phyloP scores from a whole-genome alignment of 257 asterid species.

The Cruciata laevipes region DNA sequence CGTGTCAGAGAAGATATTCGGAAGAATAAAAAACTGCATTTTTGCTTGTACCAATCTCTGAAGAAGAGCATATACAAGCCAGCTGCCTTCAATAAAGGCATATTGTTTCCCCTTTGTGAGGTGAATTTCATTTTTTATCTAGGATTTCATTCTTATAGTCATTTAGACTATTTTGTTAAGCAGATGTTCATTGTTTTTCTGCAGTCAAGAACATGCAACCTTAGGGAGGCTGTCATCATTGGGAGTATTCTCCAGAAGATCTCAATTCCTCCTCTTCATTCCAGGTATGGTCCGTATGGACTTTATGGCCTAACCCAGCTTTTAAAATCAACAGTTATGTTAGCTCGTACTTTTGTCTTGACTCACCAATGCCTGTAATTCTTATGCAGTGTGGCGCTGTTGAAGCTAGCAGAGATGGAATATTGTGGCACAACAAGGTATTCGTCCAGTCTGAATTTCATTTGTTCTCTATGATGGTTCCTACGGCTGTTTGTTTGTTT shows the following conservation, averaged over 20 bases:
- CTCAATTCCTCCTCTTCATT: conserved; percentile 87
- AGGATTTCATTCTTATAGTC: neutral
- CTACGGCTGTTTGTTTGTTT: neutral
- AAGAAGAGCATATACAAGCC: conserved; percentile 81
- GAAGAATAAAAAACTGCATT: conserved; percentile 80
- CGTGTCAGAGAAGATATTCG: conserved; percentile 87
- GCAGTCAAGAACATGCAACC: conserved; percentile 75
- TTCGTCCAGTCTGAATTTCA: conserved; percentile 1
- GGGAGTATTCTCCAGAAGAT: conserved; percentile 82
- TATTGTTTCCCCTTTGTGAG: conserved; percentile 78
- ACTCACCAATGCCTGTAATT: neutral
- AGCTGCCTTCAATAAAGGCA: conserved; percentile 92
- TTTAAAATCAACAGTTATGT: neutral
- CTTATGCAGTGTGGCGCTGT: conserved; percentile 58
- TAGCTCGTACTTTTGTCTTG: neutral
- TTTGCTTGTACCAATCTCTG: conserved; percentile 75
- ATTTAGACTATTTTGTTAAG: neutral
- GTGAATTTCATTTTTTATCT: conserved; percentile 23
- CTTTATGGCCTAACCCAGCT: neutral
- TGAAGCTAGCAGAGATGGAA: conserved; percentile 93
- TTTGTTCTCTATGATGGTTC: neutral
- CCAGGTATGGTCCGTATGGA: conserved; percentile 63
- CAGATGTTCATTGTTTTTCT: conserved; percentile 15
- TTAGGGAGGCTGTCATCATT: conserved; percentile 83
- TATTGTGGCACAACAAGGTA: conserved; percentile 95